These are phyloP conservation scores for Heterobasidion irregulare DNA, from an alignment of 1,284 basidiomycete genomes.

Conservation along the genomic window DNA sequence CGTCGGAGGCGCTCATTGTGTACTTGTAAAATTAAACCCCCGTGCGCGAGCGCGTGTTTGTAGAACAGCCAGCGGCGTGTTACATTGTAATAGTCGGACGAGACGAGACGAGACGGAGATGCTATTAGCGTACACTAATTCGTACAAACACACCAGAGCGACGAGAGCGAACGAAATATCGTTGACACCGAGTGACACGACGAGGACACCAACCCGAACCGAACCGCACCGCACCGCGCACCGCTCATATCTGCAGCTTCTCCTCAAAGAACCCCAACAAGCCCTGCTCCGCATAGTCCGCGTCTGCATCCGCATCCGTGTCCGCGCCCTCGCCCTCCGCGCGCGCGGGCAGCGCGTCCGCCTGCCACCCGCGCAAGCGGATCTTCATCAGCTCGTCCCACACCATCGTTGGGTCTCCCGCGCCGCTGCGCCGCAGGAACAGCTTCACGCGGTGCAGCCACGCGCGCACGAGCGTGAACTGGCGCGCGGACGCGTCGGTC, in stretches of 20 bases:
- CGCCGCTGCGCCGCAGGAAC: conserved; percentile 33
- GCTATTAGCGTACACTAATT: too few species aligned
- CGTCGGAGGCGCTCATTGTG: conserved; percentile 31
- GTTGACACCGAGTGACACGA: too few species aligned
- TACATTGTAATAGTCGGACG: too few species aligned
- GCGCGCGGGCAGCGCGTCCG: background rate
- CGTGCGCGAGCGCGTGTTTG: too few species aligned
- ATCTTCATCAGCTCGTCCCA: conserved; percentile 53
- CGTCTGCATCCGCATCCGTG: background rate
- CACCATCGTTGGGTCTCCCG: conserved; percentile 37
- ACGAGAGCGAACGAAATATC: too few species aligned
- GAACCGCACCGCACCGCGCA: background rate
- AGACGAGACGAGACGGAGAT: too few species aligned
- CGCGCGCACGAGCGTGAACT: conserved; percentile 45
- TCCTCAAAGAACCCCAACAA: conserved; percentile 14
- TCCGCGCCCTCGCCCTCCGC: background rate
- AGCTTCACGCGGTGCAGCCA: conserved; percentile 46
- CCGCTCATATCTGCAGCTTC: conserved; percentile 9
- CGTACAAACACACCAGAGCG: too few species aligned
- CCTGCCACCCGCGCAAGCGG: conserved; percentile 11
- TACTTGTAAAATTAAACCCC: conserved; percentile 16
- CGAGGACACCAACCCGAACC: too few species aligned
- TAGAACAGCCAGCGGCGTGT: too few species aligned
- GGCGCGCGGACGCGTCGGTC: conserved; percentile 14
- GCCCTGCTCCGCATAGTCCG: conserved; percentile 5